Conservation (phyloP, 2,329 filamentous ascomycete genomes). For the Bipolaris gigantea region DNA sequence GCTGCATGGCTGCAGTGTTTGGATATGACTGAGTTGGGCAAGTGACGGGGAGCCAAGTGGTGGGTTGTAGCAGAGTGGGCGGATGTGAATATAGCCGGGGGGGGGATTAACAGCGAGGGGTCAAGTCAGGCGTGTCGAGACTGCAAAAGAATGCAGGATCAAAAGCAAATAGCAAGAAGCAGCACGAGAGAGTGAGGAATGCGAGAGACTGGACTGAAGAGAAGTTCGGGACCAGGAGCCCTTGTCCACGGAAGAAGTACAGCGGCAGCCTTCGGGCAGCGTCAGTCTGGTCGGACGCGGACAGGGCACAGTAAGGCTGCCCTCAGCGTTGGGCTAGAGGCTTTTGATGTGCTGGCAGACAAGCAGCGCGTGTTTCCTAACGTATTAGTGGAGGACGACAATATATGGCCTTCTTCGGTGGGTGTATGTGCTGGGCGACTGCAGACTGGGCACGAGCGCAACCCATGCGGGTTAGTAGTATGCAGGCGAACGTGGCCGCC, state of each 20-base stretch:
- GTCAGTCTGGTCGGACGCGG: slow-evolving; percentile 22
- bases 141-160: slow-evolving; percentile 22
- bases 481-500: slow-evolving; percentile 45
- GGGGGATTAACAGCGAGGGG: slow-evolving; percentile 10
- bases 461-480: slow-evolving; percentile 41
- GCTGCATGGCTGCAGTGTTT: slow-evolving; percentile 37
- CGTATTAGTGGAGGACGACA: slow-evolving; percentile 44
- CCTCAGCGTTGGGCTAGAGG: slow-evolving; percentile 32
- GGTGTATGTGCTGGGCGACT: slow-evolving; percentile 46
- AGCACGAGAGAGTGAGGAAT: slow-evolving; percentile 28
- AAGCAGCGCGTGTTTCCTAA: slow-evolving; percentile 40
- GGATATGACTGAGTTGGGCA: slow-evolving; percentile 25
- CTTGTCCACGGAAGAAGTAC: slow-evolving; percentile 41
- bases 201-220: slow-evolving; percentile 30
- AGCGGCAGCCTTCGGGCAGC: slow-evolving; percentile 25
- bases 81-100: slow-evolving; percentile 19
- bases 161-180: slow-evolving; percentile 37
- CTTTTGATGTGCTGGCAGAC: slow-evolving; percentile 48
- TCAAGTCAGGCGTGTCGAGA: slow-evolving; percentile 12
- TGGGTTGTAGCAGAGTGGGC: slow-evolving; percentile 16
- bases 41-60: slow-evolving; percentile 27
- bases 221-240: slow-evolving; percentile 34
- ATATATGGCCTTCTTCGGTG: slow-evolving; percentile 37
- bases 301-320: slow-evolving; percentile 36
- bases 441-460: slow-evolving; percentile 42